Evolutionary conservation across 2,329 filamentous ascomycete species (phyloP).

Genomic region (Hymenoscyphus occultus): DNA sequence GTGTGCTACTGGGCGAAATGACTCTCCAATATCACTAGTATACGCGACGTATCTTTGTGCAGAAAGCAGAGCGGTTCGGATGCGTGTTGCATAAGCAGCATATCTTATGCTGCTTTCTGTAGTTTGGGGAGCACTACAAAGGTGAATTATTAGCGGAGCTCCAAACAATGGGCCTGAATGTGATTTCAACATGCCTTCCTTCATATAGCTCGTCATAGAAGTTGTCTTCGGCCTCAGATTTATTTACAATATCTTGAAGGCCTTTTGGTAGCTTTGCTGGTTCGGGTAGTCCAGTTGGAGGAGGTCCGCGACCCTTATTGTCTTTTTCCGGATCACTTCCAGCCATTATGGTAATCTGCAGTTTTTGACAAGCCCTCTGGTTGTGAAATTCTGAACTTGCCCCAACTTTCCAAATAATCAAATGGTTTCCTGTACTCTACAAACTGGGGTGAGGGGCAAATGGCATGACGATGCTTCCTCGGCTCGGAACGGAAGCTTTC

Average conservation of each 20-base stretch:
- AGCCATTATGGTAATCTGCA: constrained; percentile 22
- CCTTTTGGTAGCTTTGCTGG: constrained; percentile 48
- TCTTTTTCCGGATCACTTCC: constrained; percentile 28
- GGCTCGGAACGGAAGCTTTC: not conserved
- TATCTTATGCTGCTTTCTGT: constrained; percentile 87
- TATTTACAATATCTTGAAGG: constrained; percentile 58
- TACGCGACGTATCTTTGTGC: constrained; percentile 97
- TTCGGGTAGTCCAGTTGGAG: constrained; percentile 28
- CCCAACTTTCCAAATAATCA: not conserved
- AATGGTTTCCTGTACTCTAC: not conserved
- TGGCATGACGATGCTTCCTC: constrained; percentile 1
- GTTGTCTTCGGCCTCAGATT: constrained; percentile 61
- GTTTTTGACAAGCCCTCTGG: not conserved
- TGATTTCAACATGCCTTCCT: constrained; percentile 61
- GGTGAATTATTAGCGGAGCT: constrained; percentile 16
- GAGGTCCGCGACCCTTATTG: constrained; percentile 26
- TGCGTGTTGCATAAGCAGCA: constrained; percentile 82
- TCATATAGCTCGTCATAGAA: constrained; percentile 76
- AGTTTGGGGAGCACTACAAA: constrained; percentile 64
- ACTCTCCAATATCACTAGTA: constrained; percentile 94
- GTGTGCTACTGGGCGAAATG: constrained; percentile 89
- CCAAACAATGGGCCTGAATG: not conserved
- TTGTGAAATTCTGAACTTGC: not conserved
- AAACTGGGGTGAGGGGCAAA: not conserved
- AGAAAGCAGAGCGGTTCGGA: constrained; percentile 82